Percentiles rank a stretch among this genome's conserved stretches.
phyloP scores from a whole-genome alignment of 768 basidiomycete genomes.

The Exidia glandulosa region DNA sequence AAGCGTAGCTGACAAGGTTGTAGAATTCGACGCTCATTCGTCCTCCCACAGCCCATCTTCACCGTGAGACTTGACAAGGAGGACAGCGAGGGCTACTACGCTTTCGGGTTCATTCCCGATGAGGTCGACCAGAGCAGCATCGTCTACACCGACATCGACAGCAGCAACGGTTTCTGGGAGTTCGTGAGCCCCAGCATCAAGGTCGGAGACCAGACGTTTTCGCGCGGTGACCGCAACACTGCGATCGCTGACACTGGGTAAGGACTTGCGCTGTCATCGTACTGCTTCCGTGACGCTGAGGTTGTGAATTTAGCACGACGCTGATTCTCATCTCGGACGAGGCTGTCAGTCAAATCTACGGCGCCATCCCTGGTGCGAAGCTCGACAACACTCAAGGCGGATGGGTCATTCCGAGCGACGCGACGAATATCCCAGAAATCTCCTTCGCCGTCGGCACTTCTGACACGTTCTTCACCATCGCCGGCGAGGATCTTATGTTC shows the following conservation, averaged over 20 bases:
- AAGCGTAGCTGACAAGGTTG: neutral
- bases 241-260: conserved; percentile 28
- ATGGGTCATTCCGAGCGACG: conserved; percentile 24
- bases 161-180: conserved; percentile 30
- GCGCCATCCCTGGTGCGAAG: conserved; percentile 23
- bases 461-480: conserved; percentile 19
- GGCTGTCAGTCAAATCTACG: conserved; percentile 22
- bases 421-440: conserved; percentile 19
- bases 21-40: neutral
- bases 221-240: conserved; percentile 14
- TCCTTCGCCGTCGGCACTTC: conserved; percentile 21
- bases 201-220: conserved; percentile 7
- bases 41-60: neutral
- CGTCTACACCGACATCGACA: conserved; percentile 6
- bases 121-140: neutral
- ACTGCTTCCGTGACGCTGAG: neutral
- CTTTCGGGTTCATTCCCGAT: conserved; percentile 23
- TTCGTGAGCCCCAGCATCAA: conserved; percentile 9
- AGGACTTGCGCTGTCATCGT: neutral
- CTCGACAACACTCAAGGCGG: conserved; percentile 26
- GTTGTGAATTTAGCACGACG: conserved; percentile 11
- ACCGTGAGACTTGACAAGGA: conserved; percentile 25
- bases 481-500: conserved; percentile 13
- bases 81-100: conserved; percentile 27
- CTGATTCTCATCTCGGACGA: conserved; percentile 22